A percentile compares a stretch with the other conserved stretches of the same genome.
These are phyloP conservation scores for Leccinum barrowsii DNA, from an alignment of 768 basidiomycete genomes.

Conservation along the genomic window DNA sequence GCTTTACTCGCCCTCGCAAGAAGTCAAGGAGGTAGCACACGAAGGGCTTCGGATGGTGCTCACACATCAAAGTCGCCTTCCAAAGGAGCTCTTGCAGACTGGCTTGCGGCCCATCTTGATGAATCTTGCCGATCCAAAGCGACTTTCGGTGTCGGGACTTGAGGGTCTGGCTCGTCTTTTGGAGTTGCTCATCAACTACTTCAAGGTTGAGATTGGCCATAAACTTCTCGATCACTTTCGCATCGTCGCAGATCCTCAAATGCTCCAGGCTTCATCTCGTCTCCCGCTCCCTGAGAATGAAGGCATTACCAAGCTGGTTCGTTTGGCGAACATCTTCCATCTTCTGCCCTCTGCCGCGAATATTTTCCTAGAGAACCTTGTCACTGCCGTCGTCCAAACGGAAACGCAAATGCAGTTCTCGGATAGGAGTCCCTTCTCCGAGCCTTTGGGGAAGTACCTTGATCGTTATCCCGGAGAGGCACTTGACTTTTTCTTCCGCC, in stretches of 20 bases:
- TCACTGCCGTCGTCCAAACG: conserved; percentile 85
- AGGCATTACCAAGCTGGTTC: conserved; percentile 87
- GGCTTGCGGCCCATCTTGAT: conserved; percentile 95
- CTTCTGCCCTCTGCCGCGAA: conserved; percentile 91
- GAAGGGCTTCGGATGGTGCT: conserved; percentile 89
- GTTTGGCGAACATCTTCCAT: conserved; percentile 97
- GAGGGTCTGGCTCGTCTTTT: conserved; percentile 93
- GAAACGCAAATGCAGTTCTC: conserved; percentile 92
- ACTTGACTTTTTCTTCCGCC: conserved; percentile 76
- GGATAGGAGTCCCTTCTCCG: conserved; percentile 85
- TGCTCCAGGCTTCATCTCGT: conserved; percentile 74
- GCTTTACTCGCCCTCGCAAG: conserved; percentile 84
- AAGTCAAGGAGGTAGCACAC: conserved; percentile 94
- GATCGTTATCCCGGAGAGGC: conserved; percentile 88
- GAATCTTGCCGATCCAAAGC: conserved; percentile 95
- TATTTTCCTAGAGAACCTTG: conserved; percentile 85
- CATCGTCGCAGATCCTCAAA: conserved; percentile 84
- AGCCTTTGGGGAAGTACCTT: conserved; percentile 86
- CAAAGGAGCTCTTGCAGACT: conserved; percentile 92
- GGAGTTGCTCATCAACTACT: conserved; percentile 95
- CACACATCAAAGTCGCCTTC: conserved; percentile 84
- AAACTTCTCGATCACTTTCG: conserved; percentile 97
- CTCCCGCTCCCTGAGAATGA: conserved; percentile 84
- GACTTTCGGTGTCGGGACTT: conserved; percentile 85
- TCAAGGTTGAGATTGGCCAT: conserved; percentile 98